Evolutionary conservation across 2,329 filamentous ascomycete genomes (phyloP), one percentile per base, ranked within the genome.

Genomic region (Exophiala viscosa): DNA sequence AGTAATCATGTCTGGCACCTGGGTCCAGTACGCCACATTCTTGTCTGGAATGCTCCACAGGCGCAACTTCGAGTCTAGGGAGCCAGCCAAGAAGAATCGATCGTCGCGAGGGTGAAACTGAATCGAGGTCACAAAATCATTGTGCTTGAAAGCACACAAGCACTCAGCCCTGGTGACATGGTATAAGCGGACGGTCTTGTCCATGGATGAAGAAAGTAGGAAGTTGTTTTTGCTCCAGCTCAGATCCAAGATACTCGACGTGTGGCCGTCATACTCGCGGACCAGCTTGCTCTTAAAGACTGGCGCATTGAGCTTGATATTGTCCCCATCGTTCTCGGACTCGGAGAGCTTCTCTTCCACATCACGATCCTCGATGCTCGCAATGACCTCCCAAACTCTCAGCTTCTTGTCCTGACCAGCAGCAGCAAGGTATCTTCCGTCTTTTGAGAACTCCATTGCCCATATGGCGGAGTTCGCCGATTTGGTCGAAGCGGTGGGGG

Each of bases 181-280:
- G 92, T 93, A 99, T 43, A 99, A 71, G 11, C 90, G 82, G 10
- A 99, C 93, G 0, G 91, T 96, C 74, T 96, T 96, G 68, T 99
- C 93, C 90, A 97, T 96, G 0, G 91, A 96, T 0, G 91, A 95
- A 3, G 92, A 96, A 13, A 99, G 77, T 23, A 99, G 71, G 62
- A 99, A 99, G 68, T 95, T 96, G 71, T 99, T 99, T 77, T 81
- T 99, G 74, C 92, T 97, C 93, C 93, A 99, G 68, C 89, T 95
- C 54, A 99, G 70, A 66, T 96, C 92, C 59, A 99, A 73, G 5
- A 99, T 84, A 61, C 95, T 91, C 13, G 87, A 85, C 0, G 83
- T 86, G 66, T 99, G 93, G 3, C 90, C 91, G 48, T 80, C 74
- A 60, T 93, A 96, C 65, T 96, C 87, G 50, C 85, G 81, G 8